Base-by-base conservation (phyloP, 2,329 filamentous ascomycete species). In the Colletotrichum navitas region DNA sequence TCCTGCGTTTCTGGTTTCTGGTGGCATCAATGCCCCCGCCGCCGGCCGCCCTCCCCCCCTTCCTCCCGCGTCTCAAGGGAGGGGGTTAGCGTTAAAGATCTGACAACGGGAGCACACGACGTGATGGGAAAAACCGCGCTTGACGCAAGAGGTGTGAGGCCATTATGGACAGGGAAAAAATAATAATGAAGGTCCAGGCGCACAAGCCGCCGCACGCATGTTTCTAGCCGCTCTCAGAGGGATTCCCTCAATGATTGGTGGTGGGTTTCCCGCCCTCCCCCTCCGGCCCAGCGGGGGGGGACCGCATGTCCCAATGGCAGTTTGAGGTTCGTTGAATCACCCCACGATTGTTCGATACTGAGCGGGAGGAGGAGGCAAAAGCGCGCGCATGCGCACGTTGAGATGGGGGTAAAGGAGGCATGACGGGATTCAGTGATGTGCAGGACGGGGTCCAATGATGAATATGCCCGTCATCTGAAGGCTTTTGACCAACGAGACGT, bases 71-170 rank as follows among this genome's bases (percentile, higher is more conserved):
- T 67, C 68, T 71, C 68, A 65, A 63, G 68, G 67, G n/a, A 36
- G 34, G 34, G 34, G 7, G 34, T 8, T 12, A 24, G 32, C 32
- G 10, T 64, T 52, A 58, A 71, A 34, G 60, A 63, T 32, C 18
- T n/a, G 45, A 55, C 3, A 45, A 67, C 39, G 29, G 29, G 36
- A n/a, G n/a, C 45, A 1, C n/a, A 62, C 29, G 45, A 58, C 63
- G 51, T 43, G 56, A 54, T 10, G 60, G 45, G 43, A 18, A 47
- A 47, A 51, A 63, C n/a, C 41, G 58, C 58, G 68, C 68, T 71
- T 71, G 58, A 71, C 63, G 43, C 58, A 71, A 68, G 51, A 43
- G 52, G 60, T 63, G 68, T 71, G 68, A 71, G 68, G 68, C 68
- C 63, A 71, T 63, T 24, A 2, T 21, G 12, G 45, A 6, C 2